Evolutionary conservation across 192 early-diverging fungal species (phyloP), one percentile per base, ranked within the genome.

Genomic region (Phlyctochytrium bullatum): DNA sequence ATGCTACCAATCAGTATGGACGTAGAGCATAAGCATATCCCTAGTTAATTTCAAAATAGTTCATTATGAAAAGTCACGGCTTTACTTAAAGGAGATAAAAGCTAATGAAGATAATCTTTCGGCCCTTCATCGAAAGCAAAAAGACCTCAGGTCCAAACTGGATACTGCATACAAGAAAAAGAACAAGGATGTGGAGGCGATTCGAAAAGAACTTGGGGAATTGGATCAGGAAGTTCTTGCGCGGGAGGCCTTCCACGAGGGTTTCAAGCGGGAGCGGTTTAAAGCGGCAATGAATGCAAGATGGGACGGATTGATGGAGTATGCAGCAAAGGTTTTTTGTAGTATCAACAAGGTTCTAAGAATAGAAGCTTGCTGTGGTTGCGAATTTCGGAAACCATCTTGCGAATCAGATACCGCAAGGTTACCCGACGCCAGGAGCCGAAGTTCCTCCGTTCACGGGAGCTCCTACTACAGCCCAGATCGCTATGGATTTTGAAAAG

Each of bases 311-410:
- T 59, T 60, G 57, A 67, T 79, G 66, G 73, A 79, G 33, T 73
- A 66, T 63, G 69, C 65, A 14, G 62, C 34, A 25, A 74, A 72
- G 59, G 68, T 73, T 23, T 3, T 28, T 59, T 59, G 27, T 33
- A 2, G 6, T 36, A 4, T 10, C 17, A 28, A 25, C 4, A 17
- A n/a, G 20, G 16, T 52, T 1, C 33, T 54, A 16, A 25, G 27
- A 30, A 27, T 14, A 69, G n/a, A 33, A 75, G 65, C 33, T 79
- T 1, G 27, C 68, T 4, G 56, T 72, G 1, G 36, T 79, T n/a
- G 73, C 67, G 1, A 69, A 31, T 10, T 79, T 70, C 59, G 78
- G 78, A 10, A 79, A 79, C 56, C 70, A 76, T 58, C 34, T 79
- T 1, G 52, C 67, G 2, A 71, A 79, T 67, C 78, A 76, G 57